phyloP scores from a whole-genome alignment of 306 rosid genomes.

The Benincasa hispida region DNA sequence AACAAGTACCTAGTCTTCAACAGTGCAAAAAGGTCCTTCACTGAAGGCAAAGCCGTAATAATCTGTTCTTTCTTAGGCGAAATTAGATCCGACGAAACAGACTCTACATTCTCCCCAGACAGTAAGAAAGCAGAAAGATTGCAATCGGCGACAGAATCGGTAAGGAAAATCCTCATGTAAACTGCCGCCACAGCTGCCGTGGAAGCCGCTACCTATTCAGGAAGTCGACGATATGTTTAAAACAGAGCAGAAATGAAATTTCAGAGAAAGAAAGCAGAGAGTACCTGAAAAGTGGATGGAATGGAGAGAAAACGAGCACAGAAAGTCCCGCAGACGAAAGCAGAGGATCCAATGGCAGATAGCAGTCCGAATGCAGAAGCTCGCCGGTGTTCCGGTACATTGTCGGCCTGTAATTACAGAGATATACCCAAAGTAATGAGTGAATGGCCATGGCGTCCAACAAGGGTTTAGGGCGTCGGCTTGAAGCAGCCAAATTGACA shows the following conservation, averaged over 20 bases:
- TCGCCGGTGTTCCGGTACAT: conserved; percentile 52
- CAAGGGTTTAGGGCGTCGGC: not conserved
- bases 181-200: conserved; percentile 40
- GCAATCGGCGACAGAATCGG: conserved; percentile 39
- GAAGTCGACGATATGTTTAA: not conserved
- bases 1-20: conserved; percentile 42
- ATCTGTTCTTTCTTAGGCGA: conserved; percentile 12
- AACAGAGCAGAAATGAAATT: not conserved
- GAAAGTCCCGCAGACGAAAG: conserved; percentile 68
- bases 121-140: conserved; percentile 36
- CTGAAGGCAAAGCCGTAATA: conserved; percentile 34
- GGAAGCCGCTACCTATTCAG: conserved; percentile 45
- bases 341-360: conserved; percentile 61
- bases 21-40: conserved; percentile 42
- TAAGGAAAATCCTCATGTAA: conserved; percentile 66
- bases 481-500: not conserved
- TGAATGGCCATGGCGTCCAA: not conserved
- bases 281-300: conserved; percentile 62
- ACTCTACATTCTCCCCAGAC: conserved; percentile 23
- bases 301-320: conserved; percentile 76
- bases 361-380: conserved; percentile 62
- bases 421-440: not conserved
- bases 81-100: conserved; percentile 14
- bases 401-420: conserved; percentile 59
- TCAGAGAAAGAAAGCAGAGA: not conserved